Percentiles rank a stretch among this genome's conserved stretches.
Evolutionary conservation across 2,329 filamentous ascomycete species (phyloP).

Genomic region (Colletotrichum sp.): DNA sequence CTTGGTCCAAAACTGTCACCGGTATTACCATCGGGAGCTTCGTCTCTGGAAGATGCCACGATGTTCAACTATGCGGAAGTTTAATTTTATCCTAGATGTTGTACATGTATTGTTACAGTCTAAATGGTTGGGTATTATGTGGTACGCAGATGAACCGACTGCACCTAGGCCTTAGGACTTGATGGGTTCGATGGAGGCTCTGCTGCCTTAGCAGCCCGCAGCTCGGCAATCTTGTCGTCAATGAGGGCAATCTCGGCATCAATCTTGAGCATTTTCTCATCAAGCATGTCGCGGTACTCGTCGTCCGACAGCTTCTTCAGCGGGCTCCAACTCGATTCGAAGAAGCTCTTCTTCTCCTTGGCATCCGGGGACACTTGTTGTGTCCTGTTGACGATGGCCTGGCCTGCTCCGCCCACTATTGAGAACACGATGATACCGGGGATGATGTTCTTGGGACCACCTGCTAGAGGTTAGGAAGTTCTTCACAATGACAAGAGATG

Average conservation of each 20-base stretch:
- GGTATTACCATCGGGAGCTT: too few relatives aligned
- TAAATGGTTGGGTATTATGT: neutral
- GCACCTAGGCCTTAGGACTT: neutral
- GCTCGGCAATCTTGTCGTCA: slow-evolving; percentile 71
- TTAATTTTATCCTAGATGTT: neutral
- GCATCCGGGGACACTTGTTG: slow-evolving; percentile 19
- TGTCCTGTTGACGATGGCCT: slow-evolving; percentile 39
- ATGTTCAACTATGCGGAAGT: too few relatives aligned
- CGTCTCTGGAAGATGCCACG: too few relatives aligned
- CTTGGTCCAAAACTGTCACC: too few relatives aligned
- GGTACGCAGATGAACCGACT: neutral
- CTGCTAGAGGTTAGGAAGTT: slow-evolving; percentile 34
- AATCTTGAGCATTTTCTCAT: slow-evolving; percentile 72
- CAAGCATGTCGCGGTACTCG: slow-evolving; percentile 74
- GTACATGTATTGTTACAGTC: neutral
- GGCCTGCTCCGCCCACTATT: slow-evolving; percentile 43
- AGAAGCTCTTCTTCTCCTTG: slow-evolving; percentile 44
- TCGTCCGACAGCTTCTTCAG: slow-evolving; percentile 73
- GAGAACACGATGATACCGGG: slow-evolving; percentile 57
- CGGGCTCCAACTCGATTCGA: slow-evolving; percentile 73
- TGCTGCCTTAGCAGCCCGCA: slow-evolving; percentile 26
- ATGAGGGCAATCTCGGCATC: slow-evolving; percentile 80
- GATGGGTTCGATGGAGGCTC: neutral
- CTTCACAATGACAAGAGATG: neutral
- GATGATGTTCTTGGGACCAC: slow-evolving; percentile 57